A percentile compares a stretch with the other conserved stretches of the same genome.
Conservation (phyloP, 805 yeast species). For the Babjeviella inositovora region DNA sequence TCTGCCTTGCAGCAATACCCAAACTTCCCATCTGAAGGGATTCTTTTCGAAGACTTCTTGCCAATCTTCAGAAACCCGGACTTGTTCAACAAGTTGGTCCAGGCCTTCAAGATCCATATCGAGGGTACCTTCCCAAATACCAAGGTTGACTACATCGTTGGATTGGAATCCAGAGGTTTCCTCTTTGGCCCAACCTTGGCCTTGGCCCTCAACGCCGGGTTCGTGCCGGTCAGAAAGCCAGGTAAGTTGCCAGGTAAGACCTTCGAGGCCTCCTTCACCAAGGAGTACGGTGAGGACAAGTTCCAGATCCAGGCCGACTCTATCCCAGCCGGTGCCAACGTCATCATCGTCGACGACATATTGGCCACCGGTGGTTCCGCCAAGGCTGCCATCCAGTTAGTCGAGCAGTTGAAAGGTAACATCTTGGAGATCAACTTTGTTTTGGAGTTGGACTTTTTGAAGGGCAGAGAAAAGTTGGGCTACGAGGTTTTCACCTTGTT, state of each 20-base stretch:
- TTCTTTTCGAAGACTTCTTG: constrained; percentile 88
- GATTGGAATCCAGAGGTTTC: constrained; percentile 94
- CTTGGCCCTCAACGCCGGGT: constrained; percentile 74
- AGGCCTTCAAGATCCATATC: constrained; percentile 67
- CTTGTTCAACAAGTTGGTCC: constrained; percentile 65
- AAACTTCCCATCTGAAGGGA: constrained; percentile 87
- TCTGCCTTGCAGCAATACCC: too few species aligned
- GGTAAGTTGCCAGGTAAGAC: constrained; percentile 91
- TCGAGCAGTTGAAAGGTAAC: constrained; percentile 48
- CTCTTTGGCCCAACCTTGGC: constrained; percentile 94
- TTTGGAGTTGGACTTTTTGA: constrained; percentile 87
- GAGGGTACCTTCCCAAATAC: constrained; percentile 32
- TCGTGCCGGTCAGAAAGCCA: constrained; percentile 88
- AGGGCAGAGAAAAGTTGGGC: constrained; percentile 77
- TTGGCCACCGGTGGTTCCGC: constrained; percentile 99
- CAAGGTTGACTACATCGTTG: constrained; percentile 79
- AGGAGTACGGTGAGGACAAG: constrained; percentile 86
- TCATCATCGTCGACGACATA: constrained; percentile 86
- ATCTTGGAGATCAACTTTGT: constrained; percentile 75
- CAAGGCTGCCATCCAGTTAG: constrained; percentile 79
- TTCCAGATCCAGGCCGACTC: constrained; percentile 82
- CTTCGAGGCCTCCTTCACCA: constrained; percentile 54
- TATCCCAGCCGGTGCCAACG: constrained; percentile 66
- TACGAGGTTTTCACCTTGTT: constrained; percentile 85
- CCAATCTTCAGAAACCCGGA: constrained; percentile 82